Evolutionary conservation across 768 basidiomycete genomes (phyloP).

Genomic region (Lactarius pseudohatsudake): DNA sequence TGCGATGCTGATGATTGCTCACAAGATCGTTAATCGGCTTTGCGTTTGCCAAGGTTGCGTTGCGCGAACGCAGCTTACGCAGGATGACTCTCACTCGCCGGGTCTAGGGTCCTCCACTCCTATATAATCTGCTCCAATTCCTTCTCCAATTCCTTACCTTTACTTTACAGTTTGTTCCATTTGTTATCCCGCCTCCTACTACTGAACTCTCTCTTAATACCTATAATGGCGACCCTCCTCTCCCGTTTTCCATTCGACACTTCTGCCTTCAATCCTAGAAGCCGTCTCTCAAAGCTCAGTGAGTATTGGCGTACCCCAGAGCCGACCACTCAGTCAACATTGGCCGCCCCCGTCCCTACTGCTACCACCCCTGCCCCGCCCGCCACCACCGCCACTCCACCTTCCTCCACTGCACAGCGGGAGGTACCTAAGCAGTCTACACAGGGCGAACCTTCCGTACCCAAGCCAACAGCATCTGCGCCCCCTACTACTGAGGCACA

Average conservation of each 20-base stretch:
- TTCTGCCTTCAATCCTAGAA: background rate
- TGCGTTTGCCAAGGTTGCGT: background rate
- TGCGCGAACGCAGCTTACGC: too few relatives aligned
- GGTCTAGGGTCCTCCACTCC: slow-evolving; percentile 8
- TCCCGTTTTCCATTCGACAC: slow-evolving; percentile 22
- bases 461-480: background rate
- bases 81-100: background rate
- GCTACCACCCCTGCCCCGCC: background rate
- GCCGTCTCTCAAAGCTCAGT: slow-evolving; percentile 6
- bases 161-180: background rate
- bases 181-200: background rate
- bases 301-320: slow-evolving; percentile 3
- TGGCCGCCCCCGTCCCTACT: background rate
- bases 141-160: background rate
- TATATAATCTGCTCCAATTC: slow-evolving; percentile 1
- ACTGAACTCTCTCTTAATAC: background rate
- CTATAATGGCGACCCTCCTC: slow-evolving; percentile 17
- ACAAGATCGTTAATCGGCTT: background rate
- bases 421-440: background rate
- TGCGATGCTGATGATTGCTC: background rate
- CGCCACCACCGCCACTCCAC: background rate
- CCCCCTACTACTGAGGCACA: background rate
- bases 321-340: background rate
- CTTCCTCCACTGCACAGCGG: background rate
- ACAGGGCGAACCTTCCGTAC: background rate